These are phyloP conservation scores for Rhizophagus prolifer DNA, from an alignment of 192 early-diverging fungal species.

Conservation along the genomic window DNA sequence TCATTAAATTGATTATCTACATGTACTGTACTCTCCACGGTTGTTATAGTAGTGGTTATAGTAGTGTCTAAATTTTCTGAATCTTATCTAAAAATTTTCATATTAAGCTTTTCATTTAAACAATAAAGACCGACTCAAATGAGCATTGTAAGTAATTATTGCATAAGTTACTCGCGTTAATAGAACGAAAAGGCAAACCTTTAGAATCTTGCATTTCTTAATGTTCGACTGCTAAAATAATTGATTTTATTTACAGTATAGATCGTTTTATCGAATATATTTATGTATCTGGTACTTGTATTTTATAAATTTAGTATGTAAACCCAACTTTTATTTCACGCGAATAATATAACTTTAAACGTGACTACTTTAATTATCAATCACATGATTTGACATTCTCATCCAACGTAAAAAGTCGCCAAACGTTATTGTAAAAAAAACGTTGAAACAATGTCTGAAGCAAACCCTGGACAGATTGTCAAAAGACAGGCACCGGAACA, in stretches of 20 bases:
- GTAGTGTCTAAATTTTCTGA: not conserved
- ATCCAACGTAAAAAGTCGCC: no score
- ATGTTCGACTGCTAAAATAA: not conserved
- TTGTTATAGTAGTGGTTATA: no score
- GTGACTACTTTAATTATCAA: no score
- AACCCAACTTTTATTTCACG: not conserved
- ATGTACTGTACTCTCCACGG: not conserved
- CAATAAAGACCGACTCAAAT: no score
- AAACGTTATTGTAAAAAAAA: not conserved
- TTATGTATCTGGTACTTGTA: not conserved
- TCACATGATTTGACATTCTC: no score
- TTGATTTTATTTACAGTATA: not conserved
- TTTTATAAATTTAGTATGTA: not conserved
- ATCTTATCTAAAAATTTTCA: not conserved
- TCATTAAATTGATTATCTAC: not conserved
- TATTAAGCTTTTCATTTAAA: not conserved
- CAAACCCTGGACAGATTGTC: conserved; percentile 29
- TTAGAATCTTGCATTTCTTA: not conserved
- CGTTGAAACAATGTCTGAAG: not conserved
- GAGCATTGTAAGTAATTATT: no score
- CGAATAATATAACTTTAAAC: not conserved
- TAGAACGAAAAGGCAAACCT: not conserved
- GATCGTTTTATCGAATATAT: not conserved
- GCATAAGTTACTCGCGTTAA: not conserved
- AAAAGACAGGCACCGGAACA: conserved; percentile 42